Evolutionary conservation across 1,284 basidiomycete genomes (phyloP).

Genomic region (Fomes fomentarius): DNA sequence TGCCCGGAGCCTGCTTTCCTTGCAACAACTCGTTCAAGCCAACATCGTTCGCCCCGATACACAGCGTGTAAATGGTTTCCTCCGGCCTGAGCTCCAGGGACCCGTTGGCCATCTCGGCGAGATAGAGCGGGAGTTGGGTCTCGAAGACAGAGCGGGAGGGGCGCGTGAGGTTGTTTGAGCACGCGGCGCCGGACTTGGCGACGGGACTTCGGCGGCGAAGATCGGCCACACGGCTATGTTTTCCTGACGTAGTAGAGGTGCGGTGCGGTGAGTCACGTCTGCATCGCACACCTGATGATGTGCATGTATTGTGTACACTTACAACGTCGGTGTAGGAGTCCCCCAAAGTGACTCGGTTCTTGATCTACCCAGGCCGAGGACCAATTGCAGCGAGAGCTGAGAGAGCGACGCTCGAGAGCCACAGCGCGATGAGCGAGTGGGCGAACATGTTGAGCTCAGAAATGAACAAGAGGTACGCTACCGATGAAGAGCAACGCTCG

Average conservation of each 20-base stretch:
- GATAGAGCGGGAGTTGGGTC: constrained; percentile 41
- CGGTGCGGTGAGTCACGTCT: neutral
- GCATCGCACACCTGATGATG: neutral
- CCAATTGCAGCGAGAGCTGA: constrained; percentile 19
- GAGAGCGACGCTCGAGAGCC: neutral
- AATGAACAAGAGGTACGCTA: too few species aligned
- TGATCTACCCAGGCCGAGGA: constrained; percentile 39
- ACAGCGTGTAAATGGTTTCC: constrained; percentile 50
- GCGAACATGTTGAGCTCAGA: too few species aligned
- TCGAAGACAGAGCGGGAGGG: constrained; percentile 43
- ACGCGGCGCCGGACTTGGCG: constrained; percentile 47
- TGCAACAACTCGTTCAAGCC: constrained; percentile 43
- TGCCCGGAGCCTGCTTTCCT: constrained; percentile 37
- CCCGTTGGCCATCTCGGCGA: constrained; percentile 34
- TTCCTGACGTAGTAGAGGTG: constrained; percentile 37
- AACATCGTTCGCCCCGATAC: constrained; percentile 55
- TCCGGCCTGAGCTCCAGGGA: constrained; percentile 31
- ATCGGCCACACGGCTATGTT: constrained; percentile 50
- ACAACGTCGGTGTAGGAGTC: constrained; percentile 50
- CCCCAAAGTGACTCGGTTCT: constrained; percentile 47
- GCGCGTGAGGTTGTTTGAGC: constrained; percentile 45
- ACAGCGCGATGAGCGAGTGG: neutral
- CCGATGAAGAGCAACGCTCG: too few species aligned
- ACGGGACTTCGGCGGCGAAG: constrained; percentile 44
- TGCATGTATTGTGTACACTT: constrained; percentile 1